phyloP scores from a whole-genome alignment of 2,329 filamentous ascomycete species.

The Chaetomiaceae sp. region DNA sequence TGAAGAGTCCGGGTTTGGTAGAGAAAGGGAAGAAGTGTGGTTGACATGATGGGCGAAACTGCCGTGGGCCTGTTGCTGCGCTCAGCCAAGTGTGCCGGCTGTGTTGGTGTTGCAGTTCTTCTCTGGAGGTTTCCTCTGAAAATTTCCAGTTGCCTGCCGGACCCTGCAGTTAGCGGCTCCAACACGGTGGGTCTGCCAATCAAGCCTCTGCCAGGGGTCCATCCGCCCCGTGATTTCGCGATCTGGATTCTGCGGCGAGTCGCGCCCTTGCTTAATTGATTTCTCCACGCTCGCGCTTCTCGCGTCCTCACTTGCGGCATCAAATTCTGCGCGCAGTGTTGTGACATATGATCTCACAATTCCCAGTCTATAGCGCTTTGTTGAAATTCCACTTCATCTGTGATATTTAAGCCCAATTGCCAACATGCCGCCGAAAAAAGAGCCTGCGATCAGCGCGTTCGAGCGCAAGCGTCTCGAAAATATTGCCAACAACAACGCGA shows the following conservation, averaged over 20 bases:
- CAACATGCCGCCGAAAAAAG: conserved; percentile 45
- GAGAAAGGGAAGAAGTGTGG: conserved; percentile 60
- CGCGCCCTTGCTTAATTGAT: conserved; percentile 24
- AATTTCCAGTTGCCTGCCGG: conserved; percentile 9
- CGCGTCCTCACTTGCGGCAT: not conserved
- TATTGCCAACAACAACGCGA: conserved; percentile 76
- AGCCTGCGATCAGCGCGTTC: conserved; percentile 70
- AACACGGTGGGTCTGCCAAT: not conserved
- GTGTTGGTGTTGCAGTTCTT: not conserved
- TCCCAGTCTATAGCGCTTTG: too few species aligned
- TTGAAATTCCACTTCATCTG: not conserved
- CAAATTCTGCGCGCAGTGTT: not conserved
- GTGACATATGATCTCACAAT: too few species aligned
- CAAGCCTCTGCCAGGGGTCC: not conserved
- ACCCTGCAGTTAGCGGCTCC: not conserved
- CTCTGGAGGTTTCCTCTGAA: too few species aligned
- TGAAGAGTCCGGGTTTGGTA: conserved; percentile 66
- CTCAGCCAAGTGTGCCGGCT: not conserved
- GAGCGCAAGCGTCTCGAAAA: conserved; percentile 82
- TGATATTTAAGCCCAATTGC: not conserved
- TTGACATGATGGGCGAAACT: conserved; percentile 37
- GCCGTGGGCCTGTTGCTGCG: not conserved
- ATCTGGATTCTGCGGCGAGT: not conserved
- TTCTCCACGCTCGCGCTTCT: conserved; percentile 9
- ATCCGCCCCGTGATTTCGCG: conserved; percentile 26